These are phyloP conservation scores for Beauveria brongniartii DNA, from an alignment of 2,329 filamentous ascomycete genomes.

Conservation along the genomic window DNA sequence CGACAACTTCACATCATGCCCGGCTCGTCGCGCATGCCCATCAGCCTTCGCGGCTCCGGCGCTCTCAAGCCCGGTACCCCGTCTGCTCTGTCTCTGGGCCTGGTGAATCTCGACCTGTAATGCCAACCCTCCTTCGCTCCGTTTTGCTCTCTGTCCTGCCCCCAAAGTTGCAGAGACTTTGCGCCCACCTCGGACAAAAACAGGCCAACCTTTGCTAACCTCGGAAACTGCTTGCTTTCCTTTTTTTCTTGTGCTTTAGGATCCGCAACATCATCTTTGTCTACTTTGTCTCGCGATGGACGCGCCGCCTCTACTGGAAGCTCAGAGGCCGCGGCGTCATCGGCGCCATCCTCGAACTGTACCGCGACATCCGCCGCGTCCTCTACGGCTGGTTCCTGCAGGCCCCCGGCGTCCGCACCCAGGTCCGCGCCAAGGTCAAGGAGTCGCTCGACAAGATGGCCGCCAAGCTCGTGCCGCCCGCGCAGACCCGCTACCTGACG, in stretches of 20 bases:
- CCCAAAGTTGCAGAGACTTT: too few relatives aligned
- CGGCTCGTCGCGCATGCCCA: constrained; percentile 61
- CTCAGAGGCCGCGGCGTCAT: constrained; percentile 82
- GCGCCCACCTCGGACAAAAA: background rate
- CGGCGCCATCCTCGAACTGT: constrained; percentile 69
- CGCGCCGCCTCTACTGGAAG: constrained; percentile 72
- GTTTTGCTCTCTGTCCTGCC: too few relatives aligned
- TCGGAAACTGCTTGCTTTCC: background rate
- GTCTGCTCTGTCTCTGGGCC: constrained; percentile 46
- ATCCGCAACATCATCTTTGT: constrained; percentile 83
- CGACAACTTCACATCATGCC: constrained; percentile 38
- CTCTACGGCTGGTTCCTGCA: constrained; percentile 81
- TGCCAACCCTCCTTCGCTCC: background rate
- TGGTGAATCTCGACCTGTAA: constrained; percentile 63
- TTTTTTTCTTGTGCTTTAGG: constrained; percentile 31
- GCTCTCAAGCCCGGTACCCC: constrained; percentile 47
- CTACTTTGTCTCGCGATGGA: constrained; percentile 77
- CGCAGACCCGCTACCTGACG: constrained; percentile 62
- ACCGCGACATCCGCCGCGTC: constrained; percentile 60
- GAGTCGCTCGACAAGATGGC: constrained; percentile 76
- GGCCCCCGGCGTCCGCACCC: constrained; percentile 74
- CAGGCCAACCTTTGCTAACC: background rate
- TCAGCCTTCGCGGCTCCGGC: constrained; percentile 61
- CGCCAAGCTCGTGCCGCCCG: constrained; percentile 70
- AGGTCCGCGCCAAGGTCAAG: constrained; percentile 77